Evolutionary conservation across 768 basidiomycete species (phyloP).

Genomic region (Cystobasidium onofrii): DNA sequence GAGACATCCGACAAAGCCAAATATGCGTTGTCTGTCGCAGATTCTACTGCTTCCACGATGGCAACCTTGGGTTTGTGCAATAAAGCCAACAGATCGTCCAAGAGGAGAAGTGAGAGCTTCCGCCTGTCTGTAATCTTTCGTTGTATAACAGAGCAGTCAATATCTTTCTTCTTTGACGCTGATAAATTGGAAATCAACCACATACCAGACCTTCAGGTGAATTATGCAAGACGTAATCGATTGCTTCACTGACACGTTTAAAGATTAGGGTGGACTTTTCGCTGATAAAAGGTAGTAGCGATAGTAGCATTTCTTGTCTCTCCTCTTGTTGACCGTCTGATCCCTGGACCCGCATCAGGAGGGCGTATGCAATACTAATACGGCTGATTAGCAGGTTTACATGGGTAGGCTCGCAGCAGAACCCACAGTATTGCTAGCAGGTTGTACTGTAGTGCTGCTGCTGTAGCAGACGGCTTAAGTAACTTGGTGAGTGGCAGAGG

Average conservation of each 20-base stretch:
- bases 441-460: conserved; percentile 7
- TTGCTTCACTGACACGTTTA: background rate
- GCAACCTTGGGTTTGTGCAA: background rate
- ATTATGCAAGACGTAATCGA: conserved; percentile 4
- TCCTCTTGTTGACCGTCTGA: background rate
- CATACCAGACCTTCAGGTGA: background rate
- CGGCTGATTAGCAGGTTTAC: background rate
- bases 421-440: conserved; percentile 18
- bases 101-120: background rate
- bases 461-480: background rate
- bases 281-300: conserved; percentile 1
- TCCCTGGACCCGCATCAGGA: background rate
- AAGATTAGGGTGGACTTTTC: background rate
- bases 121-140: conserved; percentile 13
- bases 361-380: conserved; percentile 1
- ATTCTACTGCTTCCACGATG: background rate
- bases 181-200: no score
- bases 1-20: conserved; percentile 10
- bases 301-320: background rate
- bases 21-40: conserved; percentile 2
- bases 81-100: background rate
- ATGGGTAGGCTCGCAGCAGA: background rate
- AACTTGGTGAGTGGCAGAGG: background rate
- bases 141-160: background rate
- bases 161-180: background rate